Evolutionary conservation across 176 grass and related monocot species (phyloP), one percentile per base, ranked within the genome.

Genomic region (Eragrostis curvula): DNA sequence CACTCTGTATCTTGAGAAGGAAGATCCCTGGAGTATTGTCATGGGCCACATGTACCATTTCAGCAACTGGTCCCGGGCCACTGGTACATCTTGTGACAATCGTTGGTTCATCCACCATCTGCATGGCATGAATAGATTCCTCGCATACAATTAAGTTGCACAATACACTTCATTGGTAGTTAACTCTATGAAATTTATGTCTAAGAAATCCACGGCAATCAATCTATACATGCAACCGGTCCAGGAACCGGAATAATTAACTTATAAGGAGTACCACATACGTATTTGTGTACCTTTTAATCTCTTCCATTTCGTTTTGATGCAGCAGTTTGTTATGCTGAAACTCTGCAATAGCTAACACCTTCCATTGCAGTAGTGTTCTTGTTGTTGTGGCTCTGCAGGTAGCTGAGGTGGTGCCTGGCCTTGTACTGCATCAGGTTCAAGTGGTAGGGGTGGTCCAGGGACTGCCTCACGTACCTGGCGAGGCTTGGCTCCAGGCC

Each of bases 1-100:
- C 44, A 89, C 60, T 40, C 94, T 52, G 16, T 87, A 88, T 55
- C 71, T 84, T 0, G 94, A 96, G 52, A 79, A 79, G 46, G 87
- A 87, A 13, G 56, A 15, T 20, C 73, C 71, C 9, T 79, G 77
- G 6, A 96, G 23, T 9, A 5, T 0, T 12, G 80, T 69, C 88
- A 91, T 83, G 0, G 77, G 3, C 88, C 88, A 91, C 66, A 88
- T 79, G 75, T 89, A 96, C 86, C 86, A 96, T 64, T 93, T 96
- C 50, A 82, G 24, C 1, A 88, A 17, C 55, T 94, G 92, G 27
- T 87, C 65, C 61, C 89, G 42, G 2, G 77, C 86, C 20, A 71
- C 75, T 1, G 70, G 68, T 69, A 89, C 36, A 16, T 91, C 66
- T 58, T 87, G n/a, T 68, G 27, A 43, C 63, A 94, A 47, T 46